A percentile compares a stretch with the other conserved stretches of the same genome.
phyloP scores from a whole-genome alignment of 371 early-diverging fungal genomes.

The Mucor piriformis region DNA sequence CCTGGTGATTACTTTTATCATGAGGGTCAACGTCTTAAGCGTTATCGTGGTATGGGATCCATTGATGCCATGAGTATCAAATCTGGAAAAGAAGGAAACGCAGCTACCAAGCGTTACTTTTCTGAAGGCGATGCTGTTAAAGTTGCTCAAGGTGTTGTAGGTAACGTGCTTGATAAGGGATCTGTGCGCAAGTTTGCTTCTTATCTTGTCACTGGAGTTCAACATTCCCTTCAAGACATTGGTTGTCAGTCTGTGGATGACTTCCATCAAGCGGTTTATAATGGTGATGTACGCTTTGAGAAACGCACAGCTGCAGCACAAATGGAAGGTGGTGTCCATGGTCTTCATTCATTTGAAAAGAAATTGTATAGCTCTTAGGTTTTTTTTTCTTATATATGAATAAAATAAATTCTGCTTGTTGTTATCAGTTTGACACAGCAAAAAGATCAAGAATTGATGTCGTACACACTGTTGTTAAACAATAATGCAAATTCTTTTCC shows the following conservation, averaged over 20 bases:
- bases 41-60: constrained; percentile 98
- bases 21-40: constrained; percentile 95
- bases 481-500: no score
- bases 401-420: no score
- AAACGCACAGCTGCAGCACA: constrained; percentile 93
- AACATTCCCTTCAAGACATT: constrained; percentile 97
- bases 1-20: constrained; percentile 98
- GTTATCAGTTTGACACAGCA: no score
- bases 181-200: constrained; percentile 89
- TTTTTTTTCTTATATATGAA: no score
- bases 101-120: constrained; percentile 92
- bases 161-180: constrained; percentile 95
- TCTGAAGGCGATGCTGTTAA: constrained; percentile 93
- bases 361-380: constrained; percentile 54
- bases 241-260: constrained; percentile 69
- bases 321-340: constrained; percentile 96
- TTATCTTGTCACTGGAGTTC: constrained; percentile 90
- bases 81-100: constrained; percentile 64
- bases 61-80: constrained; percentile 94
- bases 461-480: no score
- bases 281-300: constrained; percentile 88
- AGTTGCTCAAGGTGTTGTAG: constrained; percentile 98
- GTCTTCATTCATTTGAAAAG: constrained; percentile 89
- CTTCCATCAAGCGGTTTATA: constrained; percentile 67
- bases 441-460: no score